phyloP scores from a whole-genome alignment of 495 filamentous ascomycete genomes.

The Peziza echinospora region DNA sequence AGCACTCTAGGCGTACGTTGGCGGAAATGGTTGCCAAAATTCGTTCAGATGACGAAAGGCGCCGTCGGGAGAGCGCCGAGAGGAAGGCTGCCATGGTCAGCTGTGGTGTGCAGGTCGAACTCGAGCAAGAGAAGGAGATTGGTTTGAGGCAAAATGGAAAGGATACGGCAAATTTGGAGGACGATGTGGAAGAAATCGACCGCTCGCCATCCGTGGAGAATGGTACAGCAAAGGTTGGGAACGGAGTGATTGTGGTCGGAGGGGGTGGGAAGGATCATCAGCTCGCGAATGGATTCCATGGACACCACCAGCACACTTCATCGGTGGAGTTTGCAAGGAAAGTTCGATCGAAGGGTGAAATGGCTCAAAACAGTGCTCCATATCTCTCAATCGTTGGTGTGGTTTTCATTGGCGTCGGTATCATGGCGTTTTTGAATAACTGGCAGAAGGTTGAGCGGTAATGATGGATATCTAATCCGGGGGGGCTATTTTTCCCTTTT shows the following conservation, averaged over 20 bases:
- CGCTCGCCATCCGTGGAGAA: conserved; percentile 2
- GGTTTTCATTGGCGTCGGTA: conserved; percentile 64
- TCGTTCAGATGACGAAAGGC: conserved; percentile 38
- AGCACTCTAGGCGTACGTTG: conserved; percentile 44
- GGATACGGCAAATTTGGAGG: conserved; percentile 5
- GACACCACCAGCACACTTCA: conserved; percentile 19
- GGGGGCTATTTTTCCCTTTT: background rate
- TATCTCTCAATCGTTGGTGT: conserved; percentile 78
- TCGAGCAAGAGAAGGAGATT: conserved; percentile 1
- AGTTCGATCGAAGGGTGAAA: conserved; percentile 29
- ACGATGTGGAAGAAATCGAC: conserved; percentile 3
- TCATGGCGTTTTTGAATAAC: conserved; percentile 89
- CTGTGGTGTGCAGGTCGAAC: conserved; percentile 8
- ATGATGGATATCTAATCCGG: background rate
- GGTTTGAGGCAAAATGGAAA: conserved; percentile 9
- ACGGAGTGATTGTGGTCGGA: conserved; percentile 7
- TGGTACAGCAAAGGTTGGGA: conserved; percentile 4
- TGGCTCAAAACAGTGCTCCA: conserved; percentile 33
- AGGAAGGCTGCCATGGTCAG: conserved; percentile 18
- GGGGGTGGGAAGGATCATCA: conserved; percentile 11
- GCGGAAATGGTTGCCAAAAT: conserved; percentile 78
- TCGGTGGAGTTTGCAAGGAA: conserved; percentile 23
- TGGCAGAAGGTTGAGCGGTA: conserved; percentile 31
- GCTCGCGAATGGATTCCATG: background rate
- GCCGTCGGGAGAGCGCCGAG: conserved; percentile 21